Conservation (phyloP, 2,329 filamentous ascomycete species). For the Cadophora sp. region DNA sequence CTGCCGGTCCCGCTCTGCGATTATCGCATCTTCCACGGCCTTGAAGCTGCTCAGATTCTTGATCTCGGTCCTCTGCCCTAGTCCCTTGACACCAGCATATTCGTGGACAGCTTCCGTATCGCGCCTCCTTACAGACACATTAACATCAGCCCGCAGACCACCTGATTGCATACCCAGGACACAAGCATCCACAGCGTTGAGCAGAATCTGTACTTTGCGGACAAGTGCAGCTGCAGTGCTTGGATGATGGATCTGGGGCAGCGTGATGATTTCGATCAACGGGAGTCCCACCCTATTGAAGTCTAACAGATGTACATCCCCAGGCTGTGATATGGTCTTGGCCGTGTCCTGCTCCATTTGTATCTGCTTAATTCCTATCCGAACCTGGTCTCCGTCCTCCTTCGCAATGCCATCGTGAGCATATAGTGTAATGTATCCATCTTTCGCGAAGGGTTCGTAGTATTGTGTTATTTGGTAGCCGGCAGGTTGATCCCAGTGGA, state of each 20-base stretch:
- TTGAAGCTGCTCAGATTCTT: conserved; percentile 97
- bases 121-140: conserved; percentile 81
- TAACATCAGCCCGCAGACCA: conserved; percentile 90
- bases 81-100: conserved; percentile 63
- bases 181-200: conserved; percentile 83
- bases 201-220: conserved; percentile 82
- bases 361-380: conserved; percentile 87
- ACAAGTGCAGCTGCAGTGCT: conserved; percentile 88
- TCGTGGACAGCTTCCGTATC: conserved; percentile 47
- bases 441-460: conserved; percentile 74
- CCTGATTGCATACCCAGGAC: conserved; percentile 93
- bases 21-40: conserved; percentile 91
- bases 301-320: conserved; percentile 79
- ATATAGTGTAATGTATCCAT: conserved; percentile 75
- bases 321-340: conserved; percentile 84
- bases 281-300: conserved; percentile 93
- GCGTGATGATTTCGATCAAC: conserved; percentile 92
- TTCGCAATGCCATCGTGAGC: conserved; percentile 80
- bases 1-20: conserved; percentile 88
- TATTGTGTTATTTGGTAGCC: conserved; percentile 99
- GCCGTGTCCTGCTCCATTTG: conserved; percentile 98
- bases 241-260: conserved; percentile 86
- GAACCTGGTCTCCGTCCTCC: conserved; percentile 73
- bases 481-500: conserved; percentile 96
- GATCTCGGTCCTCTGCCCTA: conserved; percentile 93